Evolutionary conservation across 306 rosid genomes (phyloP).

Genomic region (Vachellia collinsii): DNA sequence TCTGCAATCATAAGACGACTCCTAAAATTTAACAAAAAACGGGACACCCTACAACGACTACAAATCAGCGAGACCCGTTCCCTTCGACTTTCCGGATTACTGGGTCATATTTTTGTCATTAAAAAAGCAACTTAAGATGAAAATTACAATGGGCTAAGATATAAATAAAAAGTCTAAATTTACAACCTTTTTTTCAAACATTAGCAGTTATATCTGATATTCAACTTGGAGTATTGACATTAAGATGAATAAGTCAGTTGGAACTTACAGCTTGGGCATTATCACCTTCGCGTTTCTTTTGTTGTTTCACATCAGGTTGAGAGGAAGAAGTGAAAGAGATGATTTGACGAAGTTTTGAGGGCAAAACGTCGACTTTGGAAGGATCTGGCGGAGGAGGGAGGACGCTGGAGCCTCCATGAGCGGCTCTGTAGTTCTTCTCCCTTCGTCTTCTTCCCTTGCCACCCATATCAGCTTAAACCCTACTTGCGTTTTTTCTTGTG

Average conservation of each 20-base stretch:
- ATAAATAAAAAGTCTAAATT: not conserved
- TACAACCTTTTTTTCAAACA: not conserved
- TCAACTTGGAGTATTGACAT: not conserved
- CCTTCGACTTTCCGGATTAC: not conserved
- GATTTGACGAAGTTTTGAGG: constrained; percentile 75
- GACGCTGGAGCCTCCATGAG: constrained; percentile 71
- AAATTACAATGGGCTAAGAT: not conserved
- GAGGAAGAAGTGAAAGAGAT: constrained; percentile 53
- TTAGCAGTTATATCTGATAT: not conserved
- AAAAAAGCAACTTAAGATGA: not conserved
- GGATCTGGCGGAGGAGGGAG: constrained; percentile 90
- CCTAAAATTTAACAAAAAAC: constrained; percentile 2
- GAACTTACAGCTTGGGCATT: constrained; percentile 41
- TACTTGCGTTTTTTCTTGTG: not conserved
- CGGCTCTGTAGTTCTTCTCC: constrained; percentile 82
- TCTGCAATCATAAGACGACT: not conserved
- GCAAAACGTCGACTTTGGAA: constrained; percentile 64
- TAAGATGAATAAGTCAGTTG: not conserved
- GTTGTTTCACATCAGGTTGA: constrained; percentile 29
- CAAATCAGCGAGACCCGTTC: not conserved
- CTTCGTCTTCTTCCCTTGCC: constrained; percentile 75
- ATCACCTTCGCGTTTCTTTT: constrained; percentile 35
- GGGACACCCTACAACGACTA: constrained; percentile 1
- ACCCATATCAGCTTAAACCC: constrained; percentile 54
- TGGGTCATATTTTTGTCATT: not conserved